Evolutionary conservation across 1,284 basidiomycete genomes (phyloP).

Genomic region (Ustilago shanxiensis): DNA sequence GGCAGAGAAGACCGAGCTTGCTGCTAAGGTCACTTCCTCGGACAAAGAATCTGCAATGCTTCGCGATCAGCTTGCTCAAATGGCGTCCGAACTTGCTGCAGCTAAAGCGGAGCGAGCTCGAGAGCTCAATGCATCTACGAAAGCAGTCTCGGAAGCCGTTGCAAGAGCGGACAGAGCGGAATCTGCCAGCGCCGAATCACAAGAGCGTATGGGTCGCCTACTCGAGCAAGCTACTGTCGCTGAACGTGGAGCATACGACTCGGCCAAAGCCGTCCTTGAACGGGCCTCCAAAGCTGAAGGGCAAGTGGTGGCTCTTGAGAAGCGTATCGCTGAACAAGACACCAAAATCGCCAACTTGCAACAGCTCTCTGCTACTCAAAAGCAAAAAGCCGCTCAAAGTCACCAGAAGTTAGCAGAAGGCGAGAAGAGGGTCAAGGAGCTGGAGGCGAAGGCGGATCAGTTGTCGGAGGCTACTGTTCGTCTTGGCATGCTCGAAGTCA

Average conservation of each 20-base stretch:
- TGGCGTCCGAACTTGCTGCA: constrained; percentile 35
- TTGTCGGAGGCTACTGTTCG: constrained; percentile 17
- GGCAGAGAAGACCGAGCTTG: constrained; percentile 16
- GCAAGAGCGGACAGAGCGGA: constrained; percentile 45
- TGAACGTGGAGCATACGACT: constrained; percentile 49
- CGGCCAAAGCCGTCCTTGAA: constrained; percentile 35
- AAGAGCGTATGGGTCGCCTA: constrained; percentile 20
- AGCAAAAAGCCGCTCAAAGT: constrained; percentile 61
- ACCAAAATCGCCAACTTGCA: constrained; percentile 59
- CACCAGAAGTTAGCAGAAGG: constrained; percentile 60
- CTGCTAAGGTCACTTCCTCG: constrained; percentile 1
- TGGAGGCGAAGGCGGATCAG: constrained; percentile 38
- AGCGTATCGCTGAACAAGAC: constrained; percentile 58
- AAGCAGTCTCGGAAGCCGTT: constrained; percentile 46
- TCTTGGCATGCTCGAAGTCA: constrained; percentile 10
- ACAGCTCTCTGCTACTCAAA: constrained; percentile 56
- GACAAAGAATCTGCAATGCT: constrained; percentile 36
- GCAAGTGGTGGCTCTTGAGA: constrained; percentile 46
- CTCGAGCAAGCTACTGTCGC: constrained; percentile 24
- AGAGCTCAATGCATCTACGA: constrained; percentile 42
- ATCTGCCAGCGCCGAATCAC: constrained; percentile 23
- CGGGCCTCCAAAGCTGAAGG: constrained; percentile 57
- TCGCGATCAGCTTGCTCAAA: constrained; percentile 45
- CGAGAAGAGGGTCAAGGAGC: constrained; percentile 54
- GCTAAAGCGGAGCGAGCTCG: constrained; percentile 26